Conservation (phyloP, 108 stramenopile genomes). For the Pseudonitzschia multiseries region DNA sequence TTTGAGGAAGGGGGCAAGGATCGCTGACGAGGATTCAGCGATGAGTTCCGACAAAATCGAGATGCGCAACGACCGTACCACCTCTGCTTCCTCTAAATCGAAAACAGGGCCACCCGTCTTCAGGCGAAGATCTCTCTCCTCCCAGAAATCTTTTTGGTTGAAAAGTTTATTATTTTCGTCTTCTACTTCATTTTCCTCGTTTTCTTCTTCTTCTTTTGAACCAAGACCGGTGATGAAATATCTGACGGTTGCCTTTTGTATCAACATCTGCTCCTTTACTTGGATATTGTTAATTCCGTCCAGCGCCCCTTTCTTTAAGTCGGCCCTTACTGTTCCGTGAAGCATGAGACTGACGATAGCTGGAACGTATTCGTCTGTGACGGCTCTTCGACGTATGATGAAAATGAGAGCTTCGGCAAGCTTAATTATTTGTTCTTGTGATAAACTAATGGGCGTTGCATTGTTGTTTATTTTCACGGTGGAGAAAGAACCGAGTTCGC, state of each 20-base stretch:
- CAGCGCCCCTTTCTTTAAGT: not conserved
- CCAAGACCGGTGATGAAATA: slow-evolving; percentile 44
- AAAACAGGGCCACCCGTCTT: slow-evolving; percentile 82
- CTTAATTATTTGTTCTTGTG: slow-evolving; percentile 71
- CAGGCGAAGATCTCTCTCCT: slow-evolving; percentile 57
- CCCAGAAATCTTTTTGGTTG: slow-evolving; percentile 21
- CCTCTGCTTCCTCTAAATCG: slow-evolving; percentile 60
- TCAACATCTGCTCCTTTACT: slow-evolving; percentile 2
- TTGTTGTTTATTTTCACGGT: not conserved
- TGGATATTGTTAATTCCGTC: not conserved
- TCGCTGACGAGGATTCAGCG: slow-evolving; percentile 29
- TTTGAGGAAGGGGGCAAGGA: slow-evolving; percentile 49
- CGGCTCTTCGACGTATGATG: slow-evolving; percentile 67
- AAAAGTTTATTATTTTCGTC: not conserved
- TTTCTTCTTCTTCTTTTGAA: slow-evolving; percentile 8
- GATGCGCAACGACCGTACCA: slow-evolving; percentile 61
- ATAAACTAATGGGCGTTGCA: slow-evolving; percentile 23
- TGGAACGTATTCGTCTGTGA: slow-evolving; percentile 47
- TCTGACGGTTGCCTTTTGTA: slow-evolving; percentile 58
- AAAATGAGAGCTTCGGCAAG: slow-evolving; percentile 73
- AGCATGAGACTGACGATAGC: slow-evolving; percentile 54
- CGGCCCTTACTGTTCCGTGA: slow-evolving; percentile 32
- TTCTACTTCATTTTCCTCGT: slow-evolving; percentile 16
- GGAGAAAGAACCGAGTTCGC: slow-evolving; percentile 14
- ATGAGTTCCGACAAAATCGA: slow-evolving; percentile 63